A percentile compares a stretch with the other conserved stretches of the same genome.
These are phyloP conservation scores for Trichoderma koningiopsis DNA, from an alignment of 2,329 filamentous ascomycete genomes.

Conservation along the genomic window DNA sequence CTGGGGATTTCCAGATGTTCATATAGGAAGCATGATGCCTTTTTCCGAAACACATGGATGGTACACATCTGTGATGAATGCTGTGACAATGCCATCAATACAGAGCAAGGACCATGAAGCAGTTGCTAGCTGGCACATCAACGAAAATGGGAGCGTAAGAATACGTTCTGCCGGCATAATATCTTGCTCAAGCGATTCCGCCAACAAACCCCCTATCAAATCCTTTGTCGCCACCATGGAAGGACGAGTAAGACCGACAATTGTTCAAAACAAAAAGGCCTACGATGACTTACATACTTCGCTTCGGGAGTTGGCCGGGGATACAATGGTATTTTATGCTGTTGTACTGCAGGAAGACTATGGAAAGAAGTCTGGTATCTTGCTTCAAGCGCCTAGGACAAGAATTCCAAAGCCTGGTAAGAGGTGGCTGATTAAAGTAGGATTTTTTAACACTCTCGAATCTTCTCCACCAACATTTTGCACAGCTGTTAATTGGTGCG, in stretches of 20 bases:
- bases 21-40: not conserved
- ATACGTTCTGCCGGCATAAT: not conserved
- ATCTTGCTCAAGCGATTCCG: not conserved
- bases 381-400: not conserved
- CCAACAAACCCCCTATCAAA: not conserved
- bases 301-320: not conserved
- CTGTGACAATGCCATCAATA: not conserved
- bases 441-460: not conserved
- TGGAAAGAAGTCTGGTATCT: not conserved
- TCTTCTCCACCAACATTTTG: not conserved
- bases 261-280: not conserved
- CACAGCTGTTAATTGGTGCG: not conserved
- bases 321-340: not conserved
- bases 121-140: not conserved
- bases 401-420: not conserved
- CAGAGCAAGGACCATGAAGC: not conserved
- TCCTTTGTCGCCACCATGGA: not conserved
- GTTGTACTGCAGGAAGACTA: not conserved
- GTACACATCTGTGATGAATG: not conserved
- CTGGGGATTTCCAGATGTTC: not conserved
- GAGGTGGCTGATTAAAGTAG: not conserved
- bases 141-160: not conserved
- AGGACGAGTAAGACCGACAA: not conserved
- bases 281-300: not conserved
- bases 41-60: not conserved